phyloP scores from a whole-genome alignment of 768 basidiomycete species.

The Phaffia tasmanica region DNA sequence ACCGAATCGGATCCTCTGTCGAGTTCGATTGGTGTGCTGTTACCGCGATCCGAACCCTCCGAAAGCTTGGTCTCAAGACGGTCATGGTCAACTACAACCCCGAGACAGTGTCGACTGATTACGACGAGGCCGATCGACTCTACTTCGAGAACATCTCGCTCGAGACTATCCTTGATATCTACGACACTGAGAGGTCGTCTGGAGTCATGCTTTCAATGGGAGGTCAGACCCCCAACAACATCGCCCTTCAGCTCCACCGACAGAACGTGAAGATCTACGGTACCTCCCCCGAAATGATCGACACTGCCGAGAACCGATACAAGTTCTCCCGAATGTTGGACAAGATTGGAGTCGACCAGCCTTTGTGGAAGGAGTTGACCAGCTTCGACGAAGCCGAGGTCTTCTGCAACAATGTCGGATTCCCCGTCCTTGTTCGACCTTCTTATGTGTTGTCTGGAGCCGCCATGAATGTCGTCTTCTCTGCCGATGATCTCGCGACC shows the following conservation, averaged over 20 bases:
- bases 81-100: conserved; percentile 99
- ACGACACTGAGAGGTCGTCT: conserved; percentile 74
- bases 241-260: conserved; percentile 85
- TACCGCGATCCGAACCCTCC: conserved; percentile 86
- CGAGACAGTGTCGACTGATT: conserved; percentile 97
- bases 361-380: conserved; percentile 90
- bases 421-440: conserved; percentile 89
- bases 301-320: conserved; percentile 97
- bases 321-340: conserved; percentile 98
- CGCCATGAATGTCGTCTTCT: conserved; percentile 98
- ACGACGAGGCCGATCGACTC: conserved; percentile 93
- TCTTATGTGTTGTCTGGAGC: conserved; percentile 99
- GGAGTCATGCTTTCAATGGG: conserved; percentile 97
- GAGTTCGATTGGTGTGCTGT: conserved; percentile 99
- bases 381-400: conserved; percentile 72
- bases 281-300: conserved; percentile 98
- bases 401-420: conserved; percentile 89
- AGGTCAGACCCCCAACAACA: conserved; percentile 97
- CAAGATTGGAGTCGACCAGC: conserved; percentile 97
- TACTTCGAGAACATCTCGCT: conserved; percentile 98
- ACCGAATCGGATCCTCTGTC: conserved; percentile 96
- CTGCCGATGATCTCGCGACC: conserved; percentile 73
- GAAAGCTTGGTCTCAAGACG: conserved; percentile 85
- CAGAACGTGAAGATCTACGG: conserved; percentile 98
- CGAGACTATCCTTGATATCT: conserved; percentile 93